Base-by-base conservation (phyloP, 2,329 filamentous ascomycete species). In the Ceratocystis cubensis region DNA sequence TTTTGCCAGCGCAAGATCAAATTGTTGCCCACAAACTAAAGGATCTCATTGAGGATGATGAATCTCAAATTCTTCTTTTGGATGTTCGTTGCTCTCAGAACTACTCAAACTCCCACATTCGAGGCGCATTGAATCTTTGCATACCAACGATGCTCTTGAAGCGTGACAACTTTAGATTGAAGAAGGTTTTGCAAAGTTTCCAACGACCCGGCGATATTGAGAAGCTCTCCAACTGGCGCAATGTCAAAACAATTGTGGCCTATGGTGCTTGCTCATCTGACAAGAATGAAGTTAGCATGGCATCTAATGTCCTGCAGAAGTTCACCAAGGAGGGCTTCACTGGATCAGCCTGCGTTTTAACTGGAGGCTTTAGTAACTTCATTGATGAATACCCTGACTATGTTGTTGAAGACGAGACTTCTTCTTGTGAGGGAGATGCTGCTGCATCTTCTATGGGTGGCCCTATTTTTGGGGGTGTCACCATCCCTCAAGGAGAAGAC, bases 141-240 rank as follows among this genome's bases (percentile, higher is more conserved):
- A 96, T 97, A 69, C 94, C 94, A 0, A 97, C 94, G 0, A 97
- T 93, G 0, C 78, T 99, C 15, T 77, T 99, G 20, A 97, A 97
- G 75, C 82, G 94, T 63, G 87, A 90, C 0, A 95, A 91, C 0
- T 97, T 95, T 75, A 93, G 93, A 71, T 83, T 96, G 13, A 82
- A 91, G 69, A 96, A 95, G 73, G 79, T 99, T 41, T 85, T 89
- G 70, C 88, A 92, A 69, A 96, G 91, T 0, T 95, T 99, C 73
- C 88, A 89, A 69, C 83, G 82, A 15, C 83, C 87, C 5, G 76
- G 80, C 1, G 87, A 93, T 67, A 86, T 87, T 70, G 79, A 80
- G 8, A 87, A 81, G 67, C 96, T 99, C 72, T 81, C 87, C 20
- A 80, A 81, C 46, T 97, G 94, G 94, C 82, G 78, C 66, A 80